phyloP scores from a whole-genome alignment of 805 yeast species.

The Pichia cabralensis region DNA sequence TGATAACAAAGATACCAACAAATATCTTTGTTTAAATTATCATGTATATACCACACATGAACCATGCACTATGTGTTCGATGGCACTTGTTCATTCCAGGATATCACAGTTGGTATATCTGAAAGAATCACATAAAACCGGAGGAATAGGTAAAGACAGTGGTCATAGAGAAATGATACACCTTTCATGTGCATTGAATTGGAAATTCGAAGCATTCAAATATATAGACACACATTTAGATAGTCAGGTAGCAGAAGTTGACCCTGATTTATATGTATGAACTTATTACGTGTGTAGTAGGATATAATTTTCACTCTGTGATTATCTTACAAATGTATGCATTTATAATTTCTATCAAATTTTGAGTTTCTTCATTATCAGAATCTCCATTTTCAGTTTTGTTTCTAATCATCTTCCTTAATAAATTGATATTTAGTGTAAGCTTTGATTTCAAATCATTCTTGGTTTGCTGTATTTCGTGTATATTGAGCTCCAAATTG shows the following conservation, averaged over 20 bases:
- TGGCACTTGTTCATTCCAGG: slow-evolving; percentile 93
- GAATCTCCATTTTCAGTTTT: too few species aligned
- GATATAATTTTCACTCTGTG: too few species aligned
- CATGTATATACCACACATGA: slow-evolving; percentile 87
- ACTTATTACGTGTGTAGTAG: too few species aligned
- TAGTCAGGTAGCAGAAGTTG: slow-evolving; percentile 6
- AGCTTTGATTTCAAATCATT: too few species aligned
- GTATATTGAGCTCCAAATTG: too few species aligned
- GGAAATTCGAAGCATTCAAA: slow-evolving; percentile 56
- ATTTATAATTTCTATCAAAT: too few species aligned
- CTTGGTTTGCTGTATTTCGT: too few species aligned
- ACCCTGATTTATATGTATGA: slow-evolving; percentile 17
- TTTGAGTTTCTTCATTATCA: too few species aligned
- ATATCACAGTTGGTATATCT: slow-evolving; percentile 59
- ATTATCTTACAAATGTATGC: too few species aligned
- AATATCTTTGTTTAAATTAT: slow-evolving; percentile 65
- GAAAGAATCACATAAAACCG: slow-evolving; percentile 37
- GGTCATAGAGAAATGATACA: slow-evolving; percentile 71
- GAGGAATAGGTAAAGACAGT: slow-evolving; percentile 44
- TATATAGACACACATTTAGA: slow-evolving; percentile 9
- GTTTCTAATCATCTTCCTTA: too few species aligned
- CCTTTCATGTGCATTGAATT: slow-evolving; percentile 63
- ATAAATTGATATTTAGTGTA: too few species aligned
- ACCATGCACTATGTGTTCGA: slow-evolving; percentile 93
- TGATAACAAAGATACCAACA: slow-evolving; percentile 4